These are phyloP conservation scores for Alternaria infectoria DNA, from an alignment of 2,329 filamentous ascomycete genomes.

Conservation along the genomic window DNA sequence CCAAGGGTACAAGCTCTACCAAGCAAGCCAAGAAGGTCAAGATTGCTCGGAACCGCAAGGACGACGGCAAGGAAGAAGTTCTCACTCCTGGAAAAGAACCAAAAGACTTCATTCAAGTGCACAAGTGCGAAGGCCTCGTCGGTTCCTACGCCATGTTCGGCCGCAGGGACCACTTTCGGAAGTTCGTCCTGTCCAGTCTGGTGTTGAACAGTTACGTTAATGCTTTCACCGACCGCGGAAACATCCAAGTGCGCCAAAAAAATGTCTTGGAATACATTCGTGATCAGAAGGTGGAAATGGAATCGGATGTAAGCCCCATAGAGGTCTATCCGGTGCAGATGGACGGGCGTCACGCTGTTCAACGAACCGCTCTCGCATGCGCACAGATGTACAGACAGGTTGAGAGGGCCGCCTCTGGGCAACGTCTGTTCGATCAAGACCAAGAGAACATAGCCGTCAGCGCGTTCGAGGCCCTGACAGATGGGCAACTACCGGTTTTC, in stretches of 20 bases:
- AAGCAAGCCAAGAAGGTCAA: background rate
- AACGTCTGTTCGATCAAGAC: background rate
- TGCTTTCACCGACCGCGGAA: background rate
- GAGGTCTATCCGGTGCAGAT: background rate
- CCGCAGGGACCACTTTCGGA: background rate
- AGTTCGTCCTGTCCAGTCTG: background rate
- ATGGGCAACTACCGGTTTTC: background rate
- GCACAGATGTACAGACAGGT: background rate
- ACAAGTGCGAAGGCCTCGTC: background rate
- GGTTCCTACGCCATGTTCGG: background rate
- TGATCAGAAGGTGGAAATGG: background rate
- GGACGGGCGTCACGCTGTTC: background rate
- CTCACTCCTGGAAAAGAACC: background rate
- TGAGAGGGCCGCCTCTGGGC: background rate
- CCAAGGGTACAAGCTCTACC: background rate
- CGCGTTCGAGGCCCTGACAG: background rate
- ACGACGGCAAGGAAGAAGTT: background rate
- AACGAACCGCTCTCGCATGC: background rate
- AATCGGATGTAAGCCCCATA: background rate
- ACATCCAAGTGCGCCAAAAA: background rate
- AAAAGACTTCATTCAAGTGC: background rate
- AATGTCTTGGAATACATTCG: background rate
- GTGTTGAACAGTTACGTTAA: background rate
- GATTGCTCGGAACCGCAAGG: background rate
- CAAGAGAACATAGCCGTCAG: background rate